A percentile compares a stretch with the other conserved stretches of the same genome.
Conservation (phyloP, 305 asterid species). For the Ajuga reptans region DNA sequence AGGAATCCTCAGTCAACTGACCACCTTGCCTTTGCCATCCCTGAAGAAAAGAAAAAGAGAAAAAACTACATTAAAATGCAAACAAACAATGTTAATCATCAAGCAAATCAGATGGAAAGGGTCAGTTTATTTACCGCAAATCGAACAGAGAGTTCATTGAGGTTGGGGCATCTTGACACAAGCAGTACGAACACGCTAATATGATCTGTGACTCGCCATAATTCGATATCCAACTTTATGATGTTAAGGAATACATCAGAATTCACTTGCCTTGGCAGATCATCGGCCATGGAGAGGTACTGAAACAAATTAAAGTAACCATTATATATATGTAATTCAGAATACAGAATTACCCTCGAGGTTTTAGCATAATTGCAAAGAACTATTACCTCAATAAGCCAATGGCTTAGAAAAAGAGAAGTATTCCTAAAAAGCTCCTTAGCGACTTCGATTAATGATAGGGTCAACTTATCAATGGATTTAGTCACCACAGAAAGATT, state of each 20-base stretch:
- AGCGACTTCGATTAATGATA: conserved; percentile 3
- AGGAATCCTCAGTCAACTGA: background rate
- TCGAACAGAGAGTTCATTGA: background rate
- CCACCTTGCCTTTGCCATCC: background rate
- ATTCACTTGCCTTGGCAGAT: conserved; percentile 6
- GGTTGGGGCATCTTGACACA: conserved; percentile 13
- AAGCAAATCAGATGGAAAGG: background rate
- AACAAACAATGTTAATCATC: background rate
- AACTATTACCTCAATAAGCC: conserved; percentile 18
- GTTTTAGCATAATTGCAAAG: background rate
- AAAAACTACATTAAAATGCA: background rate
- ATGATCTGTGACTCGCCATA: background rate
- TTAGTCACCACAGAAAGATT: background rate
- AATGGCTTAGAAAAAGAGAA: background rate
- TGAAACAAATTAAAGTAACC: conserved; percentile 6
- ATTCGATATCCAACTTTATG: background rate
- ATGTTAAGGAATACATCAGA: background rate
- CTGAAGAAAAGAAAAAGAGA: background rate
- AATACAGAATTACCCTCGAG: background rate
- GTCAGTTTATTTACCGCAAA: conserved; percentile 12
- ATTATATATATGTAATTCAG: background rate
- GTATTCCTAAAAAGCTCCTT: conserved; percentile 5
- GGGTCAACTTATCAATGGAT: background rate
- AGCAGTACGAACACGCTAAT: background rate
- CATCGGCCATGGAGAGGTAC: conserved; percentile 11